phyloP scores from a whole-genome alignment of 805 yeast genomes.

The Kluyveromyces dobzhanskii region DNA sequence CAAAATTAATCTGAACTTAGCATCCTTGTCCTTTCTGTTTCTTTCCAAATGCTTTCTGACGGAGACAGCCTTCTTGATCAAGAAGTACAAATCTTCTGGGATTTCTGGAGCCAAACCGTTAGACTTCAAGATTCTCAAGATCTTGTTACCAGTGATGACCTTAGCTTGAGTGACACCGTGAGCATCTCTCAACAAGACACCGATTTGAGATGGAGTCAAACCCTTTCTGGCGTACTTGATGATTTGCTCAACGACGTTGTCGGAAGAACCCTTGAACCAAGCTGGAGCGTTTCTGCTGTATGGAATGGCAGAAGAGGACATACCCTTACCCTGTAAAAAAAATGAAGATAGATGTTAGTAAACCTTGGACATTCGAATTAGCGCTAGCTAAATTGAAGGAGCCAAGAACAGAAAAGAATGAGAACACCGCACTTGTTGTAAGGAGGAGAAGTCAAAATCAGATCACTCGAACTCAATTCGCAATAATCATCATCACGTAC shows the following conservation, averaged over 20 bases:
- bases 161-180: conserved; percentile 99
- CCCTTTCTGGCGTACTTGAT: conserved; percentile 99
- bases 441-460: too few species aligned
- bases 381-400: neutral
- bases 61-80: conserved; percentile 98
- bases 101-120: conserved; percentile 99
- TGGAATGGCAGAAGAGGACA: conserved; percentile 97
- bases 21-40: conserved; percentile 99
- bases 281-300: conserved; percentile 98
- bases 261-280: conserved; percentile 98
- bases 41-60: conserved; percentile 99
- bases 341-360: conserved; percentile 12
- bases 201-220: conserved; percentile 98
- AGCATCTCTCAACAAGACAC: conserved; percentile 99
- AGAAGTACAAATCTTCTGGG: conserved; percentile 99
- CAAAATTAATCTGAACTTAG: conserved; percentile 99
- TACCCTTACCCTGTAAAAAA: conserved; percentile 89
- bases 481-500: too few species aligned
- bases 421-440: too few species aligned
- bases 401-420: conserved; percentile 1
- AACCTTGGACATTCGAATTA: neutral
- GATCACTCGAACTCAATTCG: too few species aligned
- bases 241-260: conserved; percentile 94
- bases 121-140: conserved; percentile 97
- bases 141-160: conserved; percentile 98